Conservation (phyloP, 2,329 filamentous ascomycete genomes). For the Phyllosticta capitalensis region DNA sequence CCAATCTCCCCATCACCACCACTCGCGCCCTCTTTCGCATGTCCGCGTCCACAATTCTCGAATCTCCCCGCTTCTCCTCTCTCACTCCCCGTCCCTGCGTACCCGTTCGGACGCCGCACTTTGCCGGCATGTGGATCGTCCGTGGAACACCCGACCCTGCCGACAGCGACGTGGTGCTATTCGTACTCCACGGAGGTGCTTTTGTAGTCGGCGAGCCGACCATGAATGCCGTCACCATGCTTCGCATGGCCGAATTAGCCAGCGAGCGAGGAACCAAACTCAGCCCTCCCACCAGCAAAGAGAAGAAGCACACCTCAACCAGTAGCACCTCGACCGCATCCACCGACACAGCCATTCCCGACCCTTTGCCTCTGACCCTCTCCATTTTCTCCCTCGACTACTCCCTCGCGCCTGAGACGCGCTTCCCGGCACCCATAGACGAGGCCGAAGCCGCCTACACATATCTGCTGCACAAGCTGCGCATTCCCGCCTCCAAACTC, state of each 20-base stretch:
- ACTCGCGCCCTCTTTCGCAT: not conserved
- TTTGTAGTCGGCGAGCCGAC: not conserved
- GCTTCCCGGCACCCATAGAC: not conserved
- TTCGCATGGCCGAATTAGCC: not conserved
- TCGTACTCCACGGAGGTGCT: not conserved
- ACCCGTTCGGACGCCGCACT: not conserved
- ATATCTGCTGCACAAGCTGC: not conserved
- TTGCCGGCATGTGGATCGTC: not conserved
- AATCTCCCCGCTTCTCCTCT: not conserved
- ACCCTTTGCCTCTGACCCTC: not conserved
- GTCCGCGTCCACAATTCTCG: not conserved
- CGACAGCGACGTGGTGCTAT: not conserved
- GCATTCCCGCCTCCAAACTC: not conserved
- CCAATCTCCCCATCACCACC: not conserved
- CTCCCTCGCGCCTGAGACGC: not conserved
- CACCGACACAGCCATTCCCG: not conserved
- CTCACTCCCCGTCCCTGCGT: not conserved
- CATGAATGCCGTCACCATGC: not conserved
- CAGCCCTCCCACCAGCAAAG: not conserved
- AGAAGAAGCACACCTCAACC: not conserved
- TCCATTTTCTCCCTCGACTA: not conserved
- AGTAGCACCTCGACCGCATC: not conserved
- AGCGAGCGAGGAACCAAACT: not conserved
- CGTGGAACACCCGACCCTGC: not conserved
- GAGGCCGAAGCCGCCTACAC: not conserved